These are phyloP conservation scores for Hyaloscypha variabilis DNA, from an alignment of 495 filamentous ascomycete genomes.

Conservation along the genomic window DNA sequence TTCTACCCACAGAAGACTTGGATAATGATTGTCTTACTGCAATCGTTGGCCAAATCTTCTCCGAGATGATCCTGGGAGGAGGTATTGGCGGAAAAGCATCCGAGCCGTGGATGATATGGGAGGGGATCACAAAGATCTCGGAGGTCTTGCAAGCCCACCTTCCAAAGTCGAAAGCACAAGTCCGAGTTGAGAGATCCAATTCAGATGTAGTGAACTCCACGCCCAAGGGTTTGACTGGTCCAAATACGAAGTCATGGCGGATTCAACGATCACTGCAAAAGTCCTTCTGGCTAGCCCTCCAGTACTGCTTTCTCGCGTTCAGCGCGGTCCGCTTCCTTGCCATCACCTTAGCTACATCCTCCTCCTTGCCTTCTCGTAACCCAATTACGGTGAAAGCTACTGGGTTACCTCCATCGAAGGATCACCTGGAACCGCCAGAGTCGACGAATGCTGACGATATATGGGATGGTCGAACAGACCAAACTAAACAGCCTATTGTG, in stretches of 20 bases:
- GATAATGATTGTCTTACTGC: slow-evolving; percentile 81
- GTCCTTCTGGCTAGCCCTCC: slow-evolving; percentile 68
- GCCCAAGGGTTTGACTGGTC: slow-evolving; percentile 39
- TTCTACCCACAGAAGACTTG: slow-evolving; percentile 90
- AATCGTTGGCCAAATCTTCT: slow-evolving; percentile 82
- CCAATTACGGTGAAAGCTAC: slow-evolving; percentile 22
- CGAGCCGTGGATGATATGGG: slow-evolving; percentile 86
- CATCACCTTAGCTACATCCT: slow-evolving; percentile 47
- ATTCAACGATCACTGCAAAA: slow-evolving; percentile 27
- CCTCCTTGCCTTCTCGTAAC: slow-evolving; percentile 53
- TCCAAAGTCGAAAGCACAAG: slow-evolving; percentile 32
- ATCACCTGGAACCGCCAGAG: slow-evolving; percentile 18
- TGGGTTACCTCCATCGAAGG: slow-evolving; percentile 10
- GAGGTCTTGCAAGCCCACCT: slow-evolving; percentile 38
- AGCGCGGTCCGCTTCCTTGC: slow-evolving; percentile 66
- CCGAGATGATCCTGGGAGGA: slow-evolving; percentile 82
- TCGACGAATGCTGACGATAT: slow-evolving; percentile 13
- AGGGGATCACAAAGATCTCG: slow-evolving; percentile 68
- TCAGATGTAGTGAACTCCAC: slow-evolving; percentile 37
- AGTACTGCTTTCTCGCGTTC: slow-evolving; percentile 67
- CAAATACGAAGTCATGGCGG: slow-evolving; percentile 15
- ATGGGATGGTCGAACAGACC: slow-evolving; percentile 14
- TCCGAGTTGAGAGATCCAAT: slow-evolving; percentile 30
- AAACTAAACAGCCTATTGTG: slow-evolving; percentile 67
- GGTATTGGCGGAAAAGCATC: slow-evolving; percentile 74